These are phyloP conservation scores for Puccinia triticina DNA, from an alignment of 1,284 basidiomycete genomes.

Conservation along the genomic window DNA sequence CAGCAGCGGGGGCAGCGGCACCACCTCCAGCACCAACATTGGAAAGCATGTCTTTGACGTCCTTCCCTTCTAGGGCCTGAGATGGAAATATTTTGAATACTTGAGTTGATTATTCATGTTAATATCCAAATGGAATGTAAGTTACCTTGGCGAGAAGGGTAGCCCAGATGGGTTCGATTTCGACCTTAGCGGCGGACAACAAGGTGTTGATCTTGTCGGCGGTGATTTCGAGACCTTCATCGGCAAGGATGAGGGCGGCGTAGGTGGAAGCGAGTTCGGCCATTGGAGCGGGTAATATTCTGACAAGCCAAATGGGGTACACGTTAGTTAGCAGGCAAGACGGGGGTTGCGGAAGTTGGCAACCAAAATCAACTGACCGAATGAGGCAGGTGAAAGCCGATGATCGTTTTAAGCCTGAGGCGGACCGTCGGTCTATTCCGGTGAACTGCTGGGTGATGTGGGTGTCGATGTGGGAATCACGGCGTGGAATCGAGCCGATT, in stretches of 20 bases:
- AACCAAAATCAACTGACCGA: background rate
- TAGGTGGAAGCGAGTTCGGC: constrained; percentile 82
- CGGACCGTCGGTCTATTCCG: constrained; percentile 50
- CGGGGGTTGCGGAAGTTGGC: background rate
- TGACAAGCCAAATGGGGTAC: background rate
- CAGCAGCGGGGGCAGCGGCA: constrained; percentile 65
- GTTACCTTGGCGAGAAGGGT: constrained; percentile 80
- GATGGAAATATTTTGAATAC: background rate
- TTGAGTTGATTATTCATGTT: background rate
- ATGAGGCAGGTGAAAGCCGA: constrained; percentile 39
- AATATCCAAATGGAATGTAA: background rate
- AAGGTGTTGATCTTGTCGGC: constrained; percentile 86
- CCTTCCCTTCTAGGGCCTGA: constrained; percentile 88
- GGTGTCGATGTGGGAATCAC: background rate
- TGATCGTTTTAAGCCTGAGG: constrained; percentile 50
- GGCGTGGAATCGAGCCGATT: background rate
- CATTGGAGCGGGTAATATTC: background rate
- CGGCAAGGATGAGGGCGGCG: constrained; percentile 92
- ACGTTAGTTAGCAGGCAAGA: background rate
- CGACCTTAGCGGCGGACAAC: constrained; percentile 78
- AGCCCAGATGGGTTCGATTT: constrained; percentile 97
- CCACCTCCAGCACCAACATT: constrained; percentile 70
- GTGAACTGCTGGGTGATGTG: background rate
- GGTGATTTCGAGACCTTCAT: constrained; percentile 96
- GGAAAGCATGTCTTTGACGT: constrained; percentile 90